These are phyloP conservation scores for Fusarium torulosum DNA, from an alignment of 2,329 filamentous ascomycete species.

Conservation along the genomic window DNA sequence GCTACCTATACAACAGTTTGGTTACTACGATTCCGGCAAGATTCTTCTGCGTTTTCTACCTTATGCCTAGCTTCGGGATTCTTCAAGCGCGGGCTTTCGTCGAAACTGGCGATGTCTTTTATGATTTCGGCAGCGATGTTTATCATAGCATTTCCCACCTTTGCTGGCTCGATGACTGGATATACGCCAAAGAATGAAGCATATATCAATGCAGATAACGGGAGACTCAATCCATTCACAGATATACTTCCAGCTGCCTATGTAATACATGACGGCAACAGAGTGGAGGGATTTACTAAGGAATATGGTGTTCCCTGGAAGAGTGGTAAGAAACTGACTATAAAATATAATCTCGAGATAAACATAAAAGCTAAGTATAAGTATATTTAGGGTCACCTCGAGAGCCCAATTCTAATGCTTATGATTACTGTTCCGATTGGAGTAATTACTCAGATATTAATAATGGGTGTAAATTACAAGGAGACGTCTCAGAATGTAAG, in stretches of 20 bases:
- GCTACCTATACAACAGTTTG: conserved; percentile 7
- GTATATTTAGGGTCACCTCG: no score
- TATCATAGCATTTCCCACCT: conserved; percentile 9
- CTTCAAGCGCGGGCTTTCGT: not conserved
- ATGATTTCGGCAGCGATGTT: not conserved
- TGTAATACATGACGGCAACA: conserved; percentile 9
- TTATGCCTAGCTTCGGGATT: not conserved
- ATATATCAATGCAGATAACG: not conserved
- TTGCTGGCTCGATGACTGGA: conserved; percentile 28
- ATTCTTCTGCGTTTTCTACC: not conserved
- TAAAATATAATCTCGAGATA: no score
- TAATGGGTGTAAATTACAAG: not conserved
- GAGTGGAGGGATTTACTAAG: not conserved
- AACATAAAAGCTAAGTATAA: no score
- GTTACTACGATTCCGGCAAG: conserved; percentile 1
- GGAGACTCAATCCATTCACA: fast-evolving
- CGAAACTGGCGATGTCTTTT: conserved; percentile 2
- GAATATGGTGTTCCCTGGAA: not conserved
- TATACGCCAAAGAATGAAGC: conserved; percentile 7
- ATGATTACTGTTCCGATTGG: fast-evolving
- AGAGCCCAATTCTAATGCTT: no score
- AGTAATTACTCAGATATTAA: fast-evolving
- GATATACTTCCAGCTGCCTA: not conserved
- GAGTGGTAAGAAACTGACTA: not conserved
- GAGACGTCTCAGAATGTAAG: not conserved